phyloP scores from a whole-genome alignment of 75 land plant species.

The Cunninghamia lanceolata region DNA sequence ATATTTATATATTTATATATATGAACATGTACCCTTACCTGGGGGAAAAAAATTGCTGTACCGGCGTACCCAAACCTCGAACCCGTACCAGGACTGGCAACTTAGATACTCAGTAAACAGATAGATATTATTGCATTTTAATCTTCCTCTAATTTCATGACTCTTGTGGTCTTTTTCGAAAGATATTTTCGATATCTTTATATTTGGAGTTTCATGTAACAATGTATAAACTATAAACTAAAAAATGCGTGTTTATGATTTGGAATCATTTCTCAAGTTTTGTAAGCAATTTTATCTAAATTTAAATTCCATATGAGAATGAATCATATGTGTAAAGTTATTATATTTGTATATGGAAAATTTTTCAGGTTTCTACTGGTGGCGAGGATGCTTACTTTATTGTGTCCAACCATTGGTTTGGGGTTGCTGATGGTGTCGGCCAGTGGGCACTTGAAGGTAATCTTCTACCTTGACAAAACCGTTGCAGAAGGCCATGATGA shows the following conservation, averaged over 20 bases:
- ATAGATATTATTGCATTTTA: background rate
- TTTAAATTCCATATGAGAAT: background rate
- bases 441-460: slow-evolving; percentile 91
- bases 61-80: too few species aligned
- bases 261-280: background rate
- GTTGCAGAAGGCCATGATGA: background rate
- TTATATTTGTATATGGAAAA: background rate
- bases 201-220: background rate
- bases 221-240: too few species aligned
- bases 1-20: too few species aligned
- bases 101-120: too few species aligned
- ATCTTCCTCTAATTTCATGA: background rate
- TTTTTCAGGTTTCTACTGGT: slow-evolving; percentile 65
- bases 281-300: background rate
- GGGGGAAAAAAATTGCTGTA: too few species aligned
- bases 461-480: background rate
- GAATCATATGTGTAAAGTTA: slow-evolving; percentile 16
- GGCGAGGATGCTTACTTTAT: slow-evolving; percentile 95
- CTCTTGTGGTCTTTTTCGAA: background rate
- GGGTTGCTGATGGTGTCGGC: slow-evolving; percentile 96
- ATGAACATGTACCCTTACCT: too few species aligned
- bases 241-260: background rate
- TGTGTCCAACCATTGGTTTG: slow-evolving; percentile 62
- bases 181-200: background rate
- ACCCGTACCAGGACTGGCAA: too few species aligned